These are phyloP conservation scores for Cenchrus americanus DNA, from an alignment of 176 grass and related monocot species.

Conservation along the genomic window DNA sequence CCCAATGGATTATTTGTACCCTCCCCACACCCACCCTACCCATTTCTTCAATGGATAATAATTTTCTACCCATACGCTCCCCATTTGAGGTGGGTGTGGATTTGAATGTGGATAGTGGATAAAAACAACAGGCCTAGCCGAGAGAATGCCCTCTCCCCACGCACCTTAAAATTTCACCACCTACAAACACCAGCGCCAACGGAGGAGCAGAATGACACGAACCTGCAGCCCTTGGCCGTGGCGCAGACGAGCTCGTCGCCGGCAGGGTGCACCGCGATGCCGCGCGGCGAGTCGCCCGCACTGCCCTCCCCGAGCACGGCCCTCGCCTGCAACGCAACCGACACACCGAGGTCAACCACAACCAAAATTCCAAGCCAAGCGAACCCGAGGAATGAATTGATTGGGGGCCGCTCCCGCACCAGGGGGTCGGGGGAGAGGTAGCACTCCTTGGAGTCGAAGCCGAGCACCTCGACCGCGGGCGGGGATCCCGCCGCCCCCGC, in stretches of 20 bases:
- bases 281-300: slow-evolving; percentile 50
- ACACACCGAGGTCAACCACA: neutral
- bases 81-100: too few species aligned
- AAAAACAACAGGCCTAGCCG: too few species aligned
- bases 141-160: neutral
- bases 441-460: slow-evolving; percentile 71
- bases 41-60: too few species aligned
- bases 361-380: too few species aligned
- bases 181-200: neutral
- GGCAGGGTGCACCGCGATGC: slow-evolving; percentile 81
- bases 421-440: slow-evolving; percentile 61
- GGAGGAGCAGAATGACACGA: slow-evolving; percentile 41
- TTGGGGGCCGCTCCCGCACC: slow-evolving; percentile 38
- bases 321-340: slow-evolving; percentile 56
- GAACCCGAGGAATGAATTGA: neutral
- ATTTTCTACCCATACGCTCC: too few species aligned
- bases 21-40: too few species aligned
- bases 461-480: slow-evolving; percentile 65
- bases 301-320: slow-evolving; percentile 56
- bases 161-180: neutral
- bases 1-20: too few species aligned
- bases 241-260: slow-evolving; percentile 88
- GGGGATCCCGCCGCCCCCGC: slow-evolving; percentile 18
- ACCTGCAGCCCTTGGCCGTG: slow-evolving; percentile 82
- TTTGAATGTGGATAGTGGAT: too few species aligned